phyloP scores from a whole-genome alignment of 2,329 filamentous ascomycete species.

The Pyrenochaeta sp. region DNA sequence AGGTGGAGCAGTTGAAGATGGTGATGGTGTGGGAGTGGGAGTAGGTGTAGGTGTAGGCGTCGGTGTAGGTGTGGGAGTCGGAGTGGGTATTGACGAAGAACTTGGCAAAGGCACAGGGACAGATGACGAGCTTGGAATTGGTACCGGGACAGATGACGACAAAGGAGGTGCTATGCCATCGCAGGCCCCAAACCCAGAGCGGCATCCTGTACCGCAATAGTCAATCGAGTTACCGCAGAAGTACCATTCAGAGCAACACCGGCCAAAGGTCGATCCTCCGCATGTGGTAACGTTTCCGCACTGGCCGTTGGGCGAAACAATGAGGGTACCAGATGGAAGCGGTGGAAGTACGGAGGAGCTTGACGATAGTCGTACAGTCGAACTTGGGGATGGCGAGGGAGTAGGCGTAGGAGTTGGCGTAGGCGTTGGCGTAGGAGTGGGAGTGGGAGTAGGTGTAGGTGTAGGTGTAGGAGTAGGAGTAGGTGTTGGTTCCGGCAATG shows the following conservation, averaged over 20 bases:
- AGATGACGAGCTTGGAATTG: conserved; percentile 15
- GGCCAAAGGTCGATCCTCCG: conserved; percentile 31
- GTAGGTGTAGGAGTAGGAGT: conserved; percentile 24
- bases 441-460: conserved; percentile 27
- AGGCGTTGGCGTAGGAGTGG: conserved; percentile 27
- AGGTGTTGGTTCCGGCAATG: conserved; percentile 13
- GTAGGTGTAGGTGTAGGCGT: conserved; percentile 22
- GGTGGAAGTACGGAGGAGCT: conserved; percentile 29
- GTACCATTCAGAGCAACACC: conserved; percentile 38
- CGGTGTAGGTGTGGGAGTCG: conserved; percentile 19
- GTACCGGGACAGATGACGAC: conserved; percentile 11
- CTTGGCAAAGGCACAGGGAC: conserved; percentile 8
- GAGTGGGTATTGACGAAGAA: conserved; percentile 9
- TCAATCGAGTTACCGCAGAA: conserved; percentile 31
- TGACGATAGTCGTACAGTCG: conserved; percentile 5
- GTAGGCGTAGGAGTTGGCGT: conserved; percentile 23
- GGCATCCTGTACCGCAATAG: conserved; percentile 40
- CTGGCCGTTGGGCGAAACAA: conserved; percentile 35
- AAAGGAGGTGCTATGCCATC: conserved; percentile 23
- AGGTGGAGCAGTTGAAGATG: conserved; percentile 18
- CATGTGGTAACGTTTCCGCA: conserved; percentile 43
- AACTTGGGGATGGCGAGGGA: conserved; percentile 12
- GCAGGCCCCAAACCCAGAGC: conserved; percentile 33
- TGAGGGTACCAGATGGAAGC: conserved; percentile 31
- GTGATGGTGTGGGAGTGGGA: conserved; percentile 12